Conservation (phyloP, 352 stramenopile genomes). For the Elongisporangium undulatum region DNA sequence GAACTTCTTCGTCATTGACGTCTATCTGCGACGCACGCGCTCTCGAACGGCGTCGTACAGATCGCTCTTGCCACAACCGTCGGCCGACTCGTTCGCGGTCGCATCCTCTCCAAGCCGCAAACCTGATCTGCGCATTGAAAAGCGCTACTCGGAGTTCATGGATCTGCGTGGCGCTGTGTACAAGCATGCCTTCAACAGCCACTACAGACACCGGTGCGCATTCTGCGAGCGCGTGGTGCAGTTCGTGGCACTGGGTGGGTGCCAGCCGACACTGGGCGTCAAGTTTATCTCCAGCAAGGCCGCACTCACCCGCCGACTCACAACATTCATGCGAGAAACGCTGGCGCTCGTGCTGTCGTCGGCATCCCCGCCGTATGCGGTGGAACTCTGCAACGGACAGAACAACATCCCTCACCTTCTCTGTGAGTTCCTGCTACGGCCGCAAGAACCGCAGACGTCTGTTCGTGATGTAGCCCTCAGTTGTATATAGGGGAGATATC, state of each 20-base stretch:
- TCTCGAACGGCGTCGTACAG: neutral
- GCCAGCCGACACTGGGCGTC: constrained; percentile 3
- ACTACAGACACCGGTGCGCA: constrained; percentile 11
- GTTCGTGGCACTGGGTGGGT: constrained; percentile 16
- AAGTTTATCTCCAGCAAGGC: constrained; percentile 6
- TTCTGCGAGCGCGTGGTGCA: constrained; percentile 21
- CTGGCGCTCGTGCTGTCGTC: constrained; percentile 7
- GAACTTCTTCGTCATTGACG: constrained; percentile 42
- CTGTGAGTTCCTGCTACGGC: constrained; percentile 18
- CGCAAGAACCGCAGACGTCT: neutral
- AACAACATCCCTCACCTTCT: constrained; percentile 18
- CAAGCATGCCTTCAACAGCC: constrained; percentile 9
- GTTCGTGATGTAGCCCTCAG: neutral
- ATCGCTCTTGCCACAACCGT: neutral
- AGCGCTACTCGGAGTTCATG: constrained; percentile 28
- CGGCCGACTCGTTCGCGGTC: neutral
- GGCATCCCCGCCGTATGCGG: constrained; percentile 3
- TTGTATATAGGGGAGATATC: neutral
- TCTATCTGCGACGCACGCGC: constrained; percentile 26
- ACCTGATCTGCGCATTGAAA: constrained; percentile 31
- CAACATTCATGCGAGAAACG: constrained; percentile 13
- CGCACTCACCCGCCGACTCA: constrained; percentile 11
- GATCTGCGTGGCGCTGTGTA: constrained; percentile 26
- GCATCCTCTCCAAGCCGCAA: neutral
- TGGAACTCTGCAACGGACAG: constrained; percentile 10